Percentiles rank a stretch among this genome's conserved stretches.
phyloP scores from a whole-genome alignment of 306 rosid species.

The Lagenaria siceraria region DNA sequence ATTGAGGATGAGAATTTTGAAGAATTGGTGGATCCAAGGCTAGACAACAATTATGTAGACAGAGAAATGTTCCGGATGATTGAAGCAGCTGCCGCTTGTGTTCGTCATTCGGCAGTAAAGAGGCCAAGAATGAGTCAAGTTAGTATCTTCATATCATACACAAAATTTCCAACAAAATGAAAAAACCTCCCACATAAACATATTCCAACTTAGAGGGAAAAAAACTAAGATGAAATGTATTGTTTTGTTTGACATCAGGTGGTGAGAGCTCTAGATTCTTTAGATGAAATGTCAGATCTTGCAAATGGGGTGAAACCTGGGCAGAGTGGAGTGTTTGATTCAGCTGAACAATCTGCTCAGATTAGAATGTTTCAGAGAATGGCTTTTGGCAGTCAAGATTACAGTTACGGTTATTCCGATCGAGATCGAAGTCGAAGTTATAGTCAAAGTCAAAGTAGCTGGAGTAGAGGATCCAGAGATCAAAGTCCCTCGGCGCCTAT shows the following conservation, averaged over 20 bases:
- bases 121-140: conserved; percentile 93
- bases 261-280: conserved; percentile 77
- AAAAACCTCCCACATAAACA: background rate
- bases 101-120: conserved; percentile 70
- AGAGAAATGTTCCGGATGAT: conserved; percentile 77
- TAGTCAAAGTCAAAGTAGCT: conserved; percentile 58
- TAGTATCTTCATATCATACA: background rate
- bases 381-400: conserved; percentile 81
- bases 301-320: conserved; percentile 87
- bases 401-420: conserved; percentile 39
- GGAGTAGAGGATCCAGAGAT: conserved; percentile 32
- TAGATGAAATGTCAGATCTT: conserved; percentile 63
- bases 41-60: conserved; percentile 43
- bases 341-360: conserved; percentile 64
- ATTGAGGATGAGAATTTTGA: conserved; percentile 49
- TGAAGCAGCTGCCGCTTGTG: conserved; percentile 90
- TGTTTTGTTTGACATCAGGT: conserved; percentile 33
- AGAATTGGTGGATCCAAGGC: conserved; percentile 55
- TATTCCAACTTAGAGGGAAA: background rate
- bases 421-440: conserved; percentile 45
- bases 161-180: background rate
- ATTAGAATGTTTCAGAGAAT: conserved; percentile 72
- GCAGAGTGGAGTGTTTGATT: conserved; percentile 58
- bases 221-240: background rate
- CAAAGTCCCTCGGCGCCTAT: conserved; percentile 29